These are phyloP conservation scores for Ramichloridium luteum DNA, from an alignment of 2,329 filamentous ascomycete genomes.

Conservation along the genomic window DNA sequence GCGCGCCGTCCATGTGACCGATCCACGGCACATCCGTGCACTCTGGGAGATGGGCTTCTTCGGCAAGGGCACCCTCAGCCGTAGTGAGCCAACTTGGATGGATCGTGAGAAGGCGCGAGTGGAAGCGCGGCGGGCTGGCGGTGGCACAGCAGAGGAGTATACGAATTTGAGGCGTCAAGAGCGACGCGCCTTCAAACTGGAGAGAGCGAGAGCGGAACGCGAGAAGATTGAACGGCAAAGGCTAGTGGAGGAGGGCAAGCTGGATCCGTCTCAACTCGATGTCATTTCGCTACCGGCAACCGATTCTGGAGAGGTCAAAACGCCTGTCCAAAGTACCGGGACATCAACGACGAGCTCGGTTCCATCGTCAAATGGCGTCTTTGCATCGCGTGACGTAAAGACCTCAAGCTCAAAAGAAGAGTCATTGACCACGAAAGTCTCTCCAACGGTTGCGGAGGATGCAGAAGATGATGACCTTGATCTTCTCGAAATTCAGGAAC, in stretches of 20 bases:
- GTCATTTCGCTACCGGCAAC: slow-evolving; percentile 1
- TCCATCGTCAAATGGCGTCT: background rate
- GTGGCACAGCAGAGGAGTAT: slow-evolving; percentile 62
- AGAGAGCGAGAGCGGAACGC: slow-evolving; percentile 76
- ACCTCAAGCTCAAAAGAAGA: background rate
- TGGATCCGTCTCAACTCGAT: slow-evolving; percentile 11
- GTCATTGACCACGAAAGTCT: background rate
- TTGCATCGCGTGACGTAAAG: background rate
- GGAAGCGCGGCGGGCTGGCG: slow-evolving; percentile 25
- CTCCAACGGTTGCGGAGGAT: slow-evolving; percentile 2
- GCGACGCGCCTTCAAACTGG: slow-evolving; percentile 74
- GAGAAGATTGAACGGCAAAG: slow-evolving; percentile 64
- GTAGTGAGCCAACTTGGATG: slow-evolving; percentile 91
- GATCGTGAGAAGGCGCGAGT: slow-evolving; percentile 65
- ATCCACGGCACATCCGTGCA: slow-evolving; percentile 61
- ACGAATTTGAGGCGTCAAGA: slow-evolving; percentile 69
- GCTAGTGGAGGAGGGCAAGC: slow-evolving; percentile 40
- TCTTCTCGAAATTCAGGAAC: slow-evolving; percentile 29
- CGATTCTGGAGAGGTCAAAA: background rate
- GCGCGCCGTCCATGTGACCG: slow-evolving; percentile 70
- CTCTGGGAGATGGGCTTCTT: slow-evolving; percentile 97
- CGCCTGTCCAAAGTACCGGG: too few relatives aligned
- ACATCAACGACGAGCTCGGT: too few relatives aligned
- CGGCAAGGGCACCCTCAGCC: slow-evolving; percentile 82
- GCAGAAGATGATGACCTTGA: slow-evolving; percentile 10